phyloP scores from a whole-genome alignment of 768 basidiomycete species.

The Lepiota venenata region DNA sequence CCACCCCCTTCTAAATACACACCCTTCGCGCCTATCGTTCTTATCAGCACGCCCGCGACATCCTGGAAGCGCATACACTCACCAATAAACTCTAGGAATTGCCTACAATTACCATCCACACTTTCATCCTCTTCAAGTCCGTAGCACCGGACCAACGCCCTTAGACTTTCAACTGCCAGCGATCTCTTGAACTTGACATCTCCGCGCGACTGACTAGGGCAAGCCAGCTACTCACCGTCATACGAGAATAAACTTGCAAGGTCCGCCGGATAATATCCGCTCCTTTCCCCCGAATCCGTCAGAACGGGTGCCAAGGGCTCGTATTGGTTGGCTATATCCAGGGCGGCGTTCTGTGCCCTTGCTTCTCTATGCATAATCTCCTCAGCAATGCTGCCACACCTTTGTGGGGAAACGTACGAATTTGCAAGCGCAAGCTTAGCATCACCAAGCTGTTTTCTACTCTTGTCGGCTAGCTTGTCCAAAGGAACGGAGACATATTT shows the following conservation, averaged over 20 bases:
- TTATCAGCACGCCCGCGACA: not conserved
- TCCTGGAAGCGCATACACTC: slow-evolving; percentile 6
- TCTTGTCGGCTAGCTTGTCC: slow-evolving; percentile 40
- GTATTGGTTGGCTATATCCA: slow-evolving; percentile 36
- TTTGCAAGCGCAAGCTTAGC: slow-evolving; percentile 45
- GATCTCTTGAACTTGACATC: slow-evolving; percentile 6
- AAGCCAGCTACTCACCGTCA: slow-evolving; percentile 37
- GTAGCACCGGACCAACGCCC: slow-evolving; percentile 46
- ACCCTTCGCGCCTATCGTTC: not conserved
- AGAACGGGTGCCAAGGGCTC: slow-evolving; percentile 45
- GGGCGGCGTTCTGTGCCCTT: slow-evolving; percentile 41
- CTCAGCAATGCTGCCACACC: not conserved
- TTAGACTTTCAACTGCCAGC: slow-evolving; percentile 34
- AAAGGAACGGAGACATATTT: slow-evolving; percentile 47
- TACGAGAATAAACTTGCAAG: slow-evolving; percentile 49
- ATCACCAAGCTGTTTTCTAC: slow-evolving; percentile 37
- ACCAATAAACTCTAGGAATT: slow-evolving; percentile 60
- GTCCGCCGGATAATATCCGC: slow-evolving; percentile 46
- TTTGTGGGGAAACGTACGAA: slow-evolving; percentile 38
- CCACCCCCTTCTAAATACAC: not conserved
- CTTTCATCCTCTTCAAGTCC: slow-evolving; percentile 39
- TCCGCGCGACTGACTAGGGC: not conserved
- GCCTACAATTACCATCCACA: slow-evolving; percentile 43
- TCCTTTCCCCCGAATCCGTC: slow-evolving; percentile 44
- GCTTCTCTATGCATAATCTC: slow-evolving; percentile 36